A percentile compares a stretch with the other conserved stretches of the same genome.
Conservation (phyloP, 768 basidiomycete genomes). For the Hygrophoropsis aurantiaca region DNA sequence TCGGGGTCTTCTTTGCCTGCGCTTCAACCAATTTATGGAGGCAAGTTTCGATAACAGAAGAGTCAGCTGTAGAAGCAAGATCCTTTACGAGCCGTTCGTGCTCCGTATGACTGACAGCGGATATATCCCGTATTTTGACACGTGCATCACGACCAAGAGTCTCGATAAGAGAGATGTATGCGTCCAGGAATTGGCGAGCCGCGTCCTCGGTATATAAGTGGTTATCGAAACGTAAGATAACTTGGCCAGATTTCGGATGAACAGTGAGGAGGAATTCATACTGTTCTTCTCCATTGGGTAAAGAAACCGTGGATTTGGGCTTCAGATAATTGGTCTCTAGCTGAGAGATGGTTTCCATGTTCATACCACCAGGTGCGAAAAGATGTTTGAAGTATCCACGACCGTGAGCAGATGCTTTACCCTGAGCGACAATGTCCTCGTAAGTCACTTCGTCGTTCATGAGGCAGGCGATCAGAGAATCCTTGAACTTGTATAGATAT, state of each 20-base stretch:
- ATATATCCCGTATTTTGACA: constrained; percentile 11
- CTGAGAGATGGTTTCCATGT: constrained; percentile 17
- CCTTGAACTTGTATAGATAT: constrained; percentile 23
- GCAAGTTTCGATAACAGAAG: constrained; percentile 11
- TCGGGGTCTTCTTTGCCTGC: constrained; percentile 18
- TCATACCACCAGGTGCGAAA: constrained; percentile 30
- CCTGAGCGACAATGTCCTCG: constrained; percentile 27
- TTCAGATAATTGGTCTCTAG: constrained; percentile 3
- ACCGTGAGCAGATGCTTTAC: constrained; percentile 19
- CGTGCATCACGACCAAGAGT: constrained; percentile 14
- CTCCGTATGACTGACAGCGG: constrained; percentile 12
- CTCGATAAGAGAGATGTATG: constrained; percentile 27
- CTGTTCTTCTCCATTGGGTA: constrained; percentile 28
- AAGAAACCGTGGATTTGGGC: constrained; percentile 13
- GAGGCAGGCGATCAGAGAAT: constrained; percentile 19
- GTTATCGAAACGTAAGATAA: constrained; percentile 28
- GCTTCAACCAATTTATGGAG: constrained; percentile 11
- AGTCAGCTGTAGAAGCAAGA: constrained; percentile 17
- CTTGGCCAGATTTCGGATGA: constrained; percentile 21
- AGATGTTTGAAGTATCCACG: constrained; percentile 32
- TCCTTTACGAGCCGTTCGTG: constrained; percentile 21
- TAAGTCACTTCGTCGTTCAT: constrained; percentile 28
- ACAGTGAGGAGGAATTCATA: constrained; percentile 22
- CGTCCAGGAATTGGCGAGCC: constrained; percentile 29
- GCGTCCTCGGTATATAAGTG: constrained; percentile 25